phyloP scores from a whole-genome alignment of 1,284 basidiomycete genomes.

The Ustilago cynodontis region DNA sequence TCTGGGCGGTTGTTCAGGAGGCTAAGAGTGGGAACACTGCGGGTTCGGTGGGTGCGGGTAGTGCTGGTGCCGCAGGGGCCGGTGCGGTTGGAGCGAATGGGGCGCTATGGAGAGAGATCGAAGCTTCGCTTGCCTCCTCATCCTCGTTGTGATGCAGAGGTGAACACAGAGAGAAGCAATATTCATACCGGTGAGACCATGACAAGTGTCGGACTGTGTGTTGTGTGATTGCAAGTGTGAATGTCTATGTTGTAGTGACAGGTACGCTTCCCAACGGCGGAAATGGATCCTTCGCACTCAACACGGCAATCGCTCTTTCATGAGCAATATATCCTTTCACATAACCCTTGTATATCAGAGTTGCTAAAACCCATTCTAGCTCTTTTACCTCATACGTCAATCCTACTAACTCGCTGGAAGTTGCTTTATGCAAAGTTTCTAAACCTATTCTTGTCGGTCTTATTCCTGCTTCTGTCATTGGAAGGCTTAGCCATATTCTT shows the following conservation, averaged over 20 bases:
- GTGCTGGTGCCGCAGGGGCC: conserved; percentile 5
- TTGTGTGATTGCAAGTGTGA: conserved; percentile 63
- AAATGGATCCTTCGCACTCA: conserved; percentile 85
- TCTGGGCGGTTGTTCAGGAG: conserved; percentile 27
- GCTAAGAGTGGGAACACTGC: conserved; percentile 15
- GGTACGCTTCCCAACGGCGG: conserved; percentile 71
- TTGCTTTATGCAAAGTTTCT: conserved; percentile 37
- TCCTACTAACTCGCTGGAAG: conserved; percentile 28
- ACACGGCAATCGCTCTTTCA: conserved; percentile 89
- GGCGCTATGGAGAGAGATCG: conserved; percentile 42
- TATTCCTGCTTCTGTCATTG: not conserved
- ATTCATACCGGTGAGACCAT: too few species aligned
- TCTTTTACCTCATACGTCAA: conserved; percentile 76
- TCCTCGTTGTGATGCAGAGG: too few species aligned
- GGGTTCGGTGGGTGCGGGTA: not conserved
- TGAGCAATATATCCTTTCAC: conserved; percentile 97
- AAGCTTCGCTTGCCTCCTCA: conserved; percentile 16
- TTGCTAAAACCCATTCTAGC: conserved; percentile 88
- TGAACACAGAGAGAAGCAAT: too few species aligned
- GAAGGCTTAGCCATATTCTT: conserved; percentile 77
- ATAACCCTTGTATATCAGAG: conserved; percentile 91
- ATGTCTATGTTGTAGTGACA: conserved; percentile 13
- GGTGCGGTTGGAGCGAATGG: conserved; percentile 18
- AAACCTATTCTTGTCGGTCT: conserved; percentile 49
- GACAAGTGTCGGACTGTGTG: not conserved